Conservation (phyloP, 176 grass and related monocot species). For the Aegilops speltoides region DNA sequence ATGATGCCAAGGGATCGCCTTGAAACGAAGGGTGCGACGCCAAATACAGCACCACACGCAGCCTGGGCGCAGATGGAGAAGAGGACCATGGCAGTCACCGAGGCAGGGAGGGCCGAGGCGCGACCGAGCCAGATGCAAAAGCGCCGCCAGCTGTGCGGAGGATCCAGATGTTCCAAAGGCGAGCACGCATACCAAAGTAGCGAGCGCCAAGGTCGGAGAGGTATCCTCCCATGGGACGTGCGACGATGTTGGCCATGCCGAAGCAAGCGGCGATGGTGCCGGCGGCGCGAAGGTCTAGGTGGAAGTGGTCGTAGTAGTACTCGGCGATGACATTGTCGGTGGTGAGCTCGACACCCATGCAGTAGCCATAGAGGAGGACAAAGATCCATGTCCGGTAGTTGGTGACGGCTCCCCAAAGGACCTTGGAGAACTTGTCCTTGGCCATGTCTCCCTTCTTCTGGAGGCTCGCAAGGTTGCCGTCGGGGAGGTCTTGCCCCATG, state of each 20-base stretch:
- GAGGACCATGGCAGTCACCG: slow-evolving; percentile 62
- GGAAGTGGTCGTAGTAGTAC: slow-evolving; percentile 77
- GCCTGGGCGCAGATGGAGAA: slow-evolving; percentile 85
- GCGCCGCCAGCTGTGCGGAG: slow-evolving; percentile 76
- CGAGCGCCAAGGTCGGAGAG: slow-evolving; percentile 53
- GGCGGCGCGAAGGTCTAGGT: slow-evolving; percentile 66
- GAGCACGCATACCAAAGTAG: slow-evolving; percentile 58
- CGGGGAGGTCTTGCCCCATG: background rate
- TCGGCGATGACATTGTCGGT: slow-evolving; percentile 90
- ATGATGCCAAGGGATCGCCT: slow-evolving; percentile 39
- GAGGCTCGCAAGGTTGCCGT: background rate
- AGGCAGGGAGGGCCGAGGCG: slow-evolving; percentile 42
- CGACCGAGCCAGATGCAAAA: slow-evolving; percentile 73
- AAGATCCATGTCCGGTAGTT: slow-evolving; percentile 92
- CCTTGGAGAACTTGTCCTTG: slow-evolving; percentile 87
- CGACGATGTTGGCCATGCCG: slow-evolving; percentile 84
- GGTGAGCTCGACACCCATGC: slow-evolving; percentile 89
- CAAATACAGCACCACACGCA: slow-evolving; percentile 69
- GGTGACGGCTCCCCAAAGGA: slow-evolving; percentile 56
- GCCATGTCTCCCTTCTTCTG: slow-evolving; percentile 63
- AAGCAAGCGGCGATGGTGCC: slow-evolving; percentile 85
- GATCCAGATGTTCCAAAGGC: slow-evolving; percentile 87
- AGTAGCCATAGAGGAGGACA: slow-evolving; percentile 77
- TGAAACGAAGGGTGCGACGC: slow-evolving; percentile 67
- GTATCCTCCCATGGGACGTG: slow-evolving; percentile 57